Evolutionary conservation across 1,139 yeast species (phyloP), one percentile per base, ranked within the genome.

Genomic region (Kluyveromyces sp.): DNA sequence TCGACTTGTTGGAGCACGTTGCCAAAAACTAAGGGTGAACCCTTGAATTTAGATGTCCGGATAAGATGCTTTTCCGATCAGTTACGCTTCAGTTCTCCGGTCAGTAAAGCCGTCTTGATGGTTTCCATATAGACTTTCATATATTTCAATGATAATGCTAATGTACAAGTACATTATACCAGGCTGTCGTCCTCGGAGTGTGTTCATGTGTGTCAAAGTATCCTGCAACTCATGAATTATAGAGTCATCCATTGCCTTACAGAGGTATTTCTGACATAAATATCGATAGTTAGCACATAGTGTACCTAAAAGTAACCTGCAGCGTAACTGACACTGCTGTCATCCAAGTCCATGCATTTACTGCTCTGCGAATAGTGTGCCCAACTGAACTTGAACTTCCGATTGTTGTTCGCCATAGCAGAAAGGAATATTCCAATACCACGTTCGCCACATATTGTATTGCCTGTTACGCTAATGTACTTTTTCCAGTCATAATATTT

Each of bases 361-460:
- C 80, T 77, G 56, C 95, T 84, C 63, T 92, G 97, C 1, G 83
- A 69, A 60, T 92, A 92, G 0, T 86, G 88, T 16, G 83, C 70
- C 95, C 96, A 88, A 26, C 74, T 58, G 54, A 88, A 77, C 7
- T 53, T 53, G 28, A 42, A 45, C 42, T 46, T 50, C 31, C 41
- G 49, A 38, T 40, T 54, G 45, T 50, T 54, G 40, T 38, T 49
- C 53, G 54, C 77, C 80, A 53, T 80, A 57, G 83, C 65, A 35
- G 70, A 66, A 43, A 88, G 63, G 31, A 89, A 61, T 11, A 87
- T 70, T 1, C 78, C 74, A 34, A 92, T 70, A 0, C 98, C 96
- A 49, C 77, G 81, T 48, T 89, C 84, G 0, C 99, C 99, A 62
- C 99, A 94, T 19, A 92, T 84, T 0, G 98, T 94, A 63, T 92